These are phyloP conservation scores for Sporothrix curviconia DNA, from an alignment of 2,329 filamentous ascomycete species.

Conservation along the genomic window DNA sequence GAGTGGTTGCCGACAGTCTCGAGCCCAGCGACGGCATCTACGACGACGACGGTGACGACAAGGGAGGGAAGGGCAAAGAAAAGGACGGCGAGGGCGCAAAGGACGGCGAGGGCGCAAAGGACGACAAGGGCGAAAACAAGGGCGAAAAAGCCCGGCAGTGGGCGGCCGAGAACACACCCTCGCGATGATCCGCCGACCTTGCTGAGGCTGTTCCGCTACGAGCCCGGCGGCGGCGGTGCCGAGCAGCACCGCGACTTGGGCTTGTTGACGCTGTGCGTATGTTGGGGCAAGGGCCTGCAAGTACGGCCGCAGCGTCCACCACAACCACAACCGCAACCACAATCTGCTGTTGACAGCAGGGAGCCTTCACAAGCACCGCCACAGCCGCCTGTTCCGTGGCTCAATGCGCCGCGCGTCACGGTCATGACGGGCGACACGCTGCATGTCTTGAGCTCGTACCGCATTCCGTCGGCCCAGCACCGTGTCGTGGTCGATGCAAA, in stretches of 20 bases:
- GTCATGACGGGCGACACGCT: slow-evolving; percentile 21
- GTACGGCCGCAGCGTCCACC: slow-evolving; percentile 7
- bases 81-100: no score
- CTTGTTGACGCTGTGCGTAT: slow-evolving; percentile 21
- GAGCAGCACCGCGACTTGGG: slow-evolving; percentile 22
- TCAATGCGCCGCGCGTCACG: slow-evolving; percentile 18
- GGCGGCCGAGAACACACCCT: background rate
- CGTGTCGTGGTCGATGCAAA: slow-evolving; percentile 17
- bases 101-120: no score
- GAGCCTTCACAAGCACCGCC: background rate
- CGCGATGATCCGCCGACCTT: slow-evolving; percentile 21
- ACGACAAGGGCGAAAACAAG: no score
- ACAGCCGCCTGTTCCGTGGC: slow-evolving; percentile 12
- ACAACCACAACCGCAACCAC: background rate
- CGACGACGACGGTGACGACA: background rate
- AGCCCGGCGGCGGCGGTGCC: slow-evolving; percentile 19
- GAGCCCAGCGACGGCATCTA: slow-evolving; percentile 3
- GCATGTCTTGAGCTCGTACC: slow-evolving; percentile 15
- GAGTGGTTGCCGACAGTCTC: slow-evolving; percentile 17
- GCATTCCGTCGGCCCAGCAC: slow-evolving; percentile 19
- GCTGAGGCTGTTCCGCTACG: slow-evolving; percentile 22
- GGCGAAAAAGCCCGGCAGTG: no score
- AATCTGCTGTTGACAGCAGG: background rate
- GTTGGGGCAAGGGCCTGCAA: slow-evolving; percentile 21
- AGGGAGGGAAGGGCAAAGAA: background rate